A percentile compares a stretch with the other conserved stretches of the same genome.
Conservation (phyloP, 176 grass and related monocot genomes). For the Dactylis glomerata region DNA sequence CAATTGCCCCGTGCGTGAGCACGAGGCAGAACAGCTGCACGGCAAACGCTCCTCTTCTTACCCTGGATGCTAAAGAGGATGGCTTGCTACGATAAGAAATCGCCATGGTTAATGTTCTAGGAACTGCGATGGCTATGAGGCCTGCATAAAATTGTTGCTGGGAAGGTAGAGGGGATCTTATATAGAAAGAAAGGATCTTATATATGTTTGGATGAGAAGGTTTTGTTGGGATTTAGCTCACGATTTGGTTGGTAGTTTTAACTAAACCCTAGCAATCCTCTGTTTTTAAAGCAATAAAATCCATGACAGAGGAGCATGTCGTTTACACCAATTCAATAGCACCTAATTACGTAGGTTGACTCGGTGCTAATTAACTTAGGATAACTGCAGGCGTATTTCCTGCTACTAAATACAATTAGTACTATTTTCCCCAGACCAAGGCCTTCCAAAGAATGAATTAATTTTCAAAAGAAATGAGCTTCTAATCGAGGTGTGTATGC, state of each 20-base stretch:
- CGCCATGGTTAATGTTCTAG: not conserved
- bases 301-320: slow-evolving; percentile 11
- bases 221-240: slow-evolving; percentile 20
- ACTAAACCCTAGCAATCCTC: slow-evolving; percentile 6
- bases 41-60: slow-evolving; percentile 17
- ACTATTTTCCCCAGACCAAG: not conserved
- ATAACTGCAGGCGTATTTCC: not conserved
- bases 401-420: not conserved
- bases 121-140: not conserved
- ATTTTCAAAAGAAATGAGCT: not conserved
- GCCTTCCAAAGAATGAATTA: not conserved
- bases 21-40: slow-evolving; percentile 26
- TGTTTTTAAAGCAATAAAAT: not conserved
- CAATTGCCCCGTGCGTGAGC: not conserved
- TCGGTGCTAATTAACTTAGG: not conserved
- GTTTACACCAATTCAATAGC: not conserved
- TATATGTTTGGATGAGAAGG: not conserved
- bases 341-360: not conserved
- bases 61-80: slow-evolving; percentile 10
- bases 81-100: not conserved
- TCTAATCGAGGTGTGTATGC: not conserved
- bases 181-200: not conserved
- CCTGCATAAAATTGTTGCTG: not conserved
- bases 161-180: not conserved
- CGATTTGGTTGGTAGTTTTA: not conserved